Conservation (phyloP, 2,329 filamentous ascomycete species). For the Penicillium sp. region DNA sequence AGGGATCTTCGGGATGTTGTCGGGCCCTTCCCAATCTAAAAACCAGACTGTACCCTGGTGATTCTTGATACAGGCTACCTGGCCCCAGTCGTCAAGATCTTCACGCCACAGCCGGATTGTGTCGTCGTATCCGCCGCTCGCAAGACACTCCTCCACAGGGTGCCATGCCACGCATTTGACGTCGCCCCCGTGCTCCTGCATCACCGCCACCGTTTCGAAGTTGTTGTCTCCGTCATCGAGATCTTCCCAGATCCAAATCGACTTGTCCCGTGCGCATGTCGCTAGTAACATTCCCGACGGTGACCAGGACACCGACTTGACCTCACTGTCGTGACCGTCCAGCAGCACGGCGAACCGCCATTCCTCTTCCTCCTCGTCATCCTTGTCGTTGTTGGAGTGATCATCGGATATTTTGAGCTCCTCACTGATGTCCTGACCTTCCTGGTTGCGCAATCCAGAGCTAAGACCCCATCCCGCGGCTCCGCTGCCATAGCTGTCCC, state of each 20-base stretch:
- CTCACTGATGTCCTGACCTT: background rate
- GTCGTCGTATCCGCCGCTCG: slow-evolving; percentile 90
- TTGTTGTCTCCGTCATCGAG: slow-evolving; percentile 79
- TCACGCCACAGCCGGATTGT: slow-evolving; percentile 84
- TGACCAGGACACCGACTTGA: slow-evolving; percentile 68
- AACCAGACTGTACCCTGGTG: slow-evolving; percentile 88
- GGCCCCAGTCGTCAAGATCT: slow-evolving; percentile 90
- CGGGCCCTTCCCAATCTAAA: slow-evolving; percentile 58
- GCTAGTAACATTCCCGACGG: slow-evolving; percentile 71
- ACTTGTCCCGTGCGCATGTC: slow-evolving; percentile 87
- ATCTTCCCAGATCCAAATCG: slow-evolving; percentile 98
- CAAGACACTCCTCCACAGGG: slow-evolving; percentile 70
- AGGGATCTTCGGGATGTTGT: slow-evolving; percentile 25
- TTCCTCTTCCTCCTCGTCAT: slow-evolving; percentile 63
- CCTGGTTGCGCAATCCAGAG: background rate
- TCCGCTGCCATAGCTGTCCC: slow-evolving; percentile 42
- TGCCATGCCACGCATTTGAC: slow-evolving; percentile 95
- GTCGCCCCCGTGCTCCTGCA: slow-evolving; percentile 91
- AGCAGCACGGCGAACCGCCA: slow-evolving; percentile 91
- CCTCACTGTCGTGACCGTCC: slow-evolving; percentile 91
- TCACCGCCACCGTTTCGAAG: slow-evolving; percentile 91
- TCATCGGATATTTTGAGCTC: slow-evolving; percentile 8
- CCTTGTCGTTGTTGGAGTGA: slow-evolving; percentile 37
- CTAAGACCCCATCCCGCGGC: slow-evolving; percentile 5
- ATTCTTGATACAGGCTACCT: slow-evolving; percentile 72